Conservation (phyloP, 2,329 filamentous ascomycete genomes). For the Pezicula neosporulosa region DNA sequence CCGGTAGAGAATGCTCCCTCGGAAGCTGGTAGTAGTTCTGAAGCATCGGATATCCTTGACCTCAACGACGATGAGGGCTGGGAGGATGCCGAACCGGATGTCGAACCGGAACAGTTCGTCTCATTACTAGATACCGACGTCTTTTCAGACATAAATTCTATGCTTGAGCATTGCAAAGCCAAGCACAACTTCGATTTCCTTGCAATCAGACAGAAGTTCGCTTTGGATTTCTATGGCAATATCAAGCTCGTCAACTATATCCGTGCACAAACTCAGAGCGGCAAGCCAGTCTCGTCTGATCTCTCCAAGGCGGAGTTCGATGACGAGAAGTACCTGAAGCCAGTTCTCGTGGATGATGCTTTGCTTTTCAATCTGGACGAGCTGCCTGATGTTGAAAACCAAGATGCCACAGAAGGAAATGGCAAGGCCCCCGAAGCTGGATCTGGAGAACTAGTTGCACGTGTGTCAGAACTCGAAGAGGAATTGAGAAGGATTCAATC, state of each 20-base stretch:
- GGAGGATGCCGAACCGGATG: conserved; percentile 59
- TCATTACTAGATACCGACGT: conserved; percentile 66
- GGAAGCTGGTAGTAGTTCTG: conserved; percentile 36
- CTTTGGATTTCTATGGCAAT: conserved; percentile 68
- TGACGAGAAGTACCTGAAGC: conserved; percentile 79
- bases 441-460: conserved; percentile 23
- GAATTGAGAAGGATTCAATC: conserved; percentile 33
- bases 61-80: conserved; percentile 45
- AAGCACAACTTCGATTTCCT: conserved; percentile 66
- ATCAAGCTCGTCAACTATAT: conserved; percentile 74
- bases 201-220: conserved; percentile 50
- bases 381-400: conserved; percentile 45
- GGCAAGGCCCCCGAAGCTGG: conserved; percentile 14
- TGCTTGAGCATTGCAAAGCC: conserved; percentile 67
- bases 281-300: conserved; percentile 37
- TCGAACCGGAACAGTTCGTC: conserved; percentile 58
- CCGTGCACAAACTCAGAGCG: conserved; percentile 41
- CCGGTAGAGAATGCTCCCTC: conserved; percentile 14
- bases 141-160: conserved; percentile 59
- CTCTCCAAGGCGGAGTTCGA: conserved; percentile 61
- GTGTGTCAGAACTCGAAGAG: conserved; percentile 34
- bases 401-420: conserved; percentile 26
- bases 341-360: conserved; percentile 84
- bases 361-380: conserved; percentile 87
- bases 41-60: conserved; percentile 37